A percentile compares a stretch with the other conserved stretches of the same genome.
Evolutionary conservation across 495 filamentous ascomycete genomes (phyloP).

Genomic region (Hypoxylon lenormandii): DNA sequence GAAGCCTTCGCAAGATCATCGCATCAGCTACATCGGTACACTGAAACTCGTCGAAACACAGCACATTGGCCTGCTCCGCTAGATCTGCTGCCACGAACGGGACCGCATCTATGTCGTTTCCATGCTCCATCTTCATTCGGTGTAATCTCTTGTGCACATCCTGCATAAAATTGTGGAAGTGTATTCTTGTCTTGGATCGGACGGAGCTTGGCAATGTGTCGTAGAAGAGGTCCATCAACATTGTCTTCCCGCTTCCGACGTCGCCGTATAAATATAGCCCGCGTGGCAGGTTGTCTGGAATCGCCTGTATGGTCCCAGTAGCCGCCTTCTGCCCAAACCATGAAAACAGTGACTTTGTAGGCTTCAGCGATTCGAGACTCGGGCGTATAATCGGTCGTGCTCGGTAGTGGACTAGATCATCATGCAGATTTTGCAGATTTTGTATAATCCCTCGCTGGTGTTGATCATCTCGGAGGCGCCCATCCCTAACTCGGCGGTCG

Average conservation of each 20-base stretch:
- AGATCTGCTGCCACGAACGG: slow-evolving; percentile 94
- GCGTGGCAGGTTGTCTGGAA: slow-evolving; percentile 80
- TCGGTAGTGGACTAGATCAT: slow-evolving; percentile 79
- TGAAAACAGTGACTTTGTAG: slow-evolving; percentile 74
- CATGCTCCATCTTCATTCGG: slow-evolving; percentile 86
- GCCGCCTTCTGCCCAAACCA: slow-evolving; percentile 69
- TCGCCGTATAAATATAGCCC: slow-evolving; percentile 97
- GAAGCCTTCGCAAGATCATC: slow-evolving; percentile 91
- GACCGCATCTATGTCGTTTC: slow-evolving; percentile 89
- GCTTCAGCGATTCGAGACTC: slow-evolving; percentile 75
- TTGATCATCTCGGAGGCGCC: slow-evolving; percentile 82
- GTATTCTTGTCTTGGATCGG: slow-evolving; percentile 87
- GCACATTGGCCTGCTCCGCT: slow-evolving; percentile 81
- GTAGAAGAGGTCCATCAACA: slow-evolving; percentile 99
- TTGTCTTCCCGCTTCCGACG: slow-evolving; percentile 97
- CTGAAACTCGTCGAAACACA: slow-evolving; percentile 99
- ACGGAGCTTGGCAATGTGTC: slow-evolving; percentile 88
- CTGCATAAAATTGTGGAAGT: slow-evolving; percentile 99
- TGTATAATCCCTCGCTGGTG: slow-evolving; percentile 93
- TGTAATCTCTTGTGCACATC: slow-evolving; percentile 94
- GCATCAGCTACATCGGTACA: slow-evolving; percentile 99
- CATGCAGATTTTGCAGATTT: slow-evolving; percentile 86
- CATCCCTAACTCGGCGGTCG: slow-evolving; percentile 77
- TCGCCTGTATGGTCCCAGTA: slow-evolving; percentile 55
- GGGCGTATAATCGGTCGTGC: slow-evolving; percentile 81